Percentiles rank a stretch among this genome's conserved stretches.
These are phyloP conservation scores for Murraya paniculata DNA, from an alignment of 345 rosid species.

Conservation along the genomic window DNA sequence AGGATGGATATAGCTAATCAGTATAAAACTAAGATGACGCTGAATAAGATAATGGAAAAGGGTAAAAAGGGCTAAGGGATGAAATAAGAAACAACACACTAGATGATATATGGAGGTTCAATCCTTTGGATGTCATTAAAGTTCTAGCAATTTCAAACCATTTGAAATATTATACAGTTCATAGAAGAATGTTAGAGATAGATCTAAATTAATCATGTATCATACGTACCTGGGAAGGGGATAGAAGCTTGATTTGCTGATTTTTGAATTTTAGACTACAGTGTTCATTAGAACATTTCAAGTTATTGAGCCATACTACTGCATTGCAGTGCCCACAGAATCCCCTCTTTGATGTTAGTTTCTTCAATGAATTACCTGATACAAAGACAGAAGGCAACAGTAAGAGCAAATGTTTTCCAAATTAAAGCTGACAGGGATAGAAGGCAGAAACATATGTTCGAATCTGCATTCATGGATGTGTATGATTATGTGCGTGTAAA, in stretches of 20 bases:
- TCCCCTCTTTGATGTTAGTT: conserved; percentile 51
- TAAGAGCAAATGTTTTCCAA: neutral
- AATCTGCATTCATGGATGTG: neutral
- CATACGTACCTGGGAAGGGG: conserved; percentile 40
- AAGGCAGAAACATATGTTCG: neutral
- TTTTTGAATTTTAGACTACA: conserved; percentile 9
- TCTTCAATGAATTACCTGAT: conserved; percentile 41
- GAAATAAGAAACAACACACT: neutral
- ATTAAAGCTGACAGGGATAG: neutral
- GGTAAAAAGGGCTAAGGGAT: neutral
- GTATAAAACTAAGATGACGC: neutral
- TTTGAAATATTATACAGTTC: neutral
- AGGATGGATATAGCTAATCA: neutral
- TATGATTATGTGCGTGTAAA: neutral
- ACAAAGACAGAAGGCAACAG: conserved; percentile 7
- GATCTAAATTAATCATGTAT: neutral
- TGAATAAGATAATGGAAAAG: neutral
- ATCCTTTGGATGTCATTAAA: neutral
- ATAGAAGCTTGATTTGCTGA: conserved; percentile 32
- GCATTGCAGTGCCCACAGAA: conserved; percentile 51
- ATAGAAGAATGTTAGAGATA: neutral
- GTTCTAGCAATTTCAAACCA: neutral
- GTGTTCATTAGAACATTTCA: conserved; percentile 38
- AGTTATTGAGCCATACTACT: conserved; percentile 52
- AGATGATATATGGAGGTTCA: neutral